Percentiles rank a stretch among this genome's conserved stretches.
Conservation (phyloP, 129 eudicot species). For the Tanacetum coccineum region DNA sequence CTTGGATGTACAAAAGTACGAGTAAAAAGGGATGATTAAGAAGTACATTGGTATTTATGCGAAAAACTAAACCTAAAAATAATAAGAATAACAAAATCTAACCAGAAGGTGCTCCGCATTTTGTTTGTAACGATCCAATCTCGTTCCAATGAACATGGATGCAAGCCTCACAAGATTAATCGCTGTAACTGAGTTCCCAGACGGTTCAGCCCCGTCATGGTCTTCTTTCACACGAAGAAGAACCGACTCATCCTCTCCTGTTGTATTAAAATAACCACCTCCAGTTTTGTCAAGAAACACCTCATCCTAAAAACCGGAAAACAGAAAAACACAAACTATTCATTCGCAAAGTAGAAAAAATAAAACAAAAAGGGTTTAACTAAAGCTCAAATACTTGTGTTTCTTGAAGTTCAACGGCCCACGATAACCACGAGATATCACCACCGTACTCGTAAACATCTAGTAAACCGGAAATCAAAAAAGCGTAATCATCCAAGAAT, state of each 20-base stretch:
- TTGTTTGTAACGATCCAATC: constrained; percentile 52
- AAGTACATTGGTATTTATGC: too few relatives aligned
- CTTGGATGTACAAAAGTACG: not conserved
- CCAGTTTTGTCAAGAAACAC: constrained; percentile 80
- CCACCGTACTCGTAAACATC: constrained; percentile 86
- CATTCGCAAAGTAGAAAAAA: not conserved
- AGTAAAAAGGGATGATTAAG: too few relatives aligned
- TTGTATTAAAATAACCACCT: constrained; percentile 87
- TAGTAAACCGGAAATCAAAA: constrained; percentile 69
- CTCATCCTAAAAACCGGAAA: constrained; percentile 48
- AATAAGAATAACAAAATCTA: constrained; percentile 15
- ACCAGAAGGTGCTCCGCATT: constrained; percentile 81
- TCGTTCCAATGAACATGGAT: constrained; percentile 42
- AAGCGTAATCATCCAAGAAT: constrained; percentile 89
- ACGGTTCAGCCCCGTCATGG: constrained; percentile 97
- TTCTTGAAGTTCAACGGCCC: constrained; percentile 91
- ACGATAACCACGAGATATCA: constrained; percentile 57
- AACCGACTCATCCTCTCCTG: constrained; percentile 86
- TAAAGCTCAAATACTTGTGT: constrained; percentile 51
- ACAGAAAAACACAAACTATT: not conserved
- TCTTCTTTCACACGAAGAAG: constrained; percentile 97
- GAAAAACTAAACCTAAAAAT: too few relatives aligned
- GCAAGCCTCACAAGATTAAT: constrained; percentile 72
- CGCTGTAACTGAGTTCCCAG: constrained; percentile 88
- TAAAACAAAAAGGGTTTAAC: not conserved